These are phyloP conservation scores for Hansenula lynferdii DNA, from an alignment of 1,139 yeast genomes.

Conservation along the genomic window DNA sequence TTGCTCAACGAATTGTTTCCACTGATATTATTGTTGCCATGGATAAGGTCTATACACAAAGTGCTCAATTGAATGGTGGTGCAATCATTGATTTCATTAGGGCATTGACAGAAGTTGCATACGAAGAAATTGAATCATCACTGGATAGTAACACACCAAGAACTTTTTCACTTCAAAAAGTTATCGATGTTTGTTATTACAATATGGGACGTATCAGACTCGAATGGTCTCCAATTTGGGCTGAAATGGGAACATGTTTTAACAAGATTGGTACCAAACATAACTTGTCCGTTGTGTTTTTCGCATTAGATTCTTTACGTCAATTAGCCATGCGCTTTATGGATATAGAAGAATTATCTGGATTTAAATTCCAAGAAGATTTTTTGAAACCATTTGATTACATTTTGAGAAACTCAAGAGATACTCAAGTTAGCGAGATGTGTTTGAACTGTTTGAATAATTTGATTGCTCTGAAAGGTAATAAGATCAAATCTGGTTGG, in stretches of 20 bases:
- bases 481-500: slow-evolving; percentile 91
- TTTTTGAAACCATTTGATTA: slow-evolving; percentile 89
- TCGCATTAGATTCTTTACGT: slow-evolving; percentile 91
- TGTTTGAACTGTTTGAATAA: slow-evolving; percentile 86
- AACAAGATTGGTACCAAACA: slow-evolving; percentile 79
- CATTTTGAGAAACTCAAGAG: slow-evolving; percentile 62
- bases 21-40: slow-evolving; percentile 80
- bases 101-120: slow-evolving; percentile 81
- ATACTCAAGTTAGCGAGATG: slow-evolving; percentile 78
- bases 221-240: slow-evolving; percentile 97
- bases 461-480: slow-evolving; percentile 75
- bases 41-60: slow-evolving; percentile 83
- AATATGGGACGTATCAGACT: slow-evolving; percentile 95
- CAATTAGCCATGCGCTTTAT: slow-evolving; percentile 91
- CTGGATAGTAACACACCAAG: slow-evolving; percentile 81
- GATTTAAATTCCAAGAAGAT: slow-evolving; percentile 93
- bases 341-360: slow-evolving; percentile 89
- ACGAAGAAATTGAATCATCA: slow-evolving; percentile 89
- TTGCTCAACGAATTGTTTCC: slow-evolving; percentile 56
- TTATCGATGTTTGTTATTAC: slow-evolving; percentile 96
- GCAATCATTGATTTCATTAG: slow-evolving; percentile 84
- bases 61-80: slow-evolving; percentile 73
- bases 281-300: slow-evolving; percentile 73
- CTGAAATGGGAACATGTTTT: slow-evolving; percentile 87
- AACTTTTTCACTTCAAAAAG: slow-evolving; percentile 87